Conservation (phyloP, 1,139 yeast genomes). For the Scheffersomyces lignicola region DNA sequence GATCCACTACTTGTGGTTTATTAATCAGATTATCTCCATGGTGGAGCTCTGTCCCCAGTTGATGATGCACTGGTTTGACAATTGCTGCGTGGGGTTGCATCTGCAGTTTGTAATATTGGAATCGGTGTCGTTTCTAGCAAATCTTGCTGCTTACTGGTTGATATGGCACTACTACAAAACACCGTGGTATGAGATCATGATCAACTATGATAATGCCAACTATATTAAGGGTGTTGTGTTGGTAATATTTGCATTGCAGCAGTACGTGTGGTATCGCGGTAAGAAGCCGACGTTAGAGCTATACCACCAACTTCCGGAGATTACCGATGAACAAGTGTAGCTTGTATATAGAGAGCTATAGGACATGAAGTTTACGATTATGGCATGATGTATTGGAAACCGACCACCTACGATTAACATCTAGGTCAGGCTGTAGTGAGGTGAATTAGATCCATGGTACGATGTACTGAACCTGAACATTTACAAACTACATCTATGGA, state of each 20-base stretch:
- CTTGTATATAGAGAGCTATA: background rate
- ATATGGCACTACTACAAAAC: slow-evolving; percentile 4
- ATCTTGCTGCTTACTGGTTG: slow-evolving; percentile 4
- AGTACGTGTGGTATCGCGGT: slow-evolving; percentile 12
- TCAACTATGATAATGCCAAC: slow-evolving; percentile 25
- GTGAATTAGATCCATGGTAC: too few species aligned
- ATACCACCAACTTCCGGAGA: slow-evolving; percentile 3
- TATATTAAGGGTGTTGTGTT: too few species aligned
- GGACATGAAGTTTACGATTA: background rate
- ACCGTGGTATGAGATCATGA: slow-evolving; percentile 25
- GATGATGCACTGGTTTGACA: slow-evolving; percentile 26
- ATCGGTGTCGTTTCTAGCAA: background rate
- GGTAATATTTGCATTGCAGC: slow-evolving; percentile 12
- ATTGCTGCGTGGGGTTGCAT: slow-evolving; percentile 17
- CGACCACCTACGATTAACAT: too few species aligned
- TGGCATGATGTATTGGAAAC: background rate
- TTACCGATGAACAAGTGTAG: too few species aligned
- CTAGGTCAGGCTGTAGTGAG: background rate
- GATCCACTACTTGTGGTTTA: slow-evolving; percentile 29
- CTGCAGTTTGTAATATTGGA: slow-evolving; percentile 11
- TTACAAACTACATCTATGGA: too few species aligned
- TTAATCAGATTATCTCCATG: slow-evolving; percentile 15
- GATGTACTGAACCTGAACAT: too few species aligned
- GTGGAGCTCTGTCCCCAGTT: slow-evolving; percentile 28
- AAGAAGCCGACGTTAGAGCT: slow-evolving; percentile 9